These are phyloP conservation scores for Ramaria sp. DNA, from an alignment of 768 basidiomycete genomes.

Conservation along the genomic window DNA sequence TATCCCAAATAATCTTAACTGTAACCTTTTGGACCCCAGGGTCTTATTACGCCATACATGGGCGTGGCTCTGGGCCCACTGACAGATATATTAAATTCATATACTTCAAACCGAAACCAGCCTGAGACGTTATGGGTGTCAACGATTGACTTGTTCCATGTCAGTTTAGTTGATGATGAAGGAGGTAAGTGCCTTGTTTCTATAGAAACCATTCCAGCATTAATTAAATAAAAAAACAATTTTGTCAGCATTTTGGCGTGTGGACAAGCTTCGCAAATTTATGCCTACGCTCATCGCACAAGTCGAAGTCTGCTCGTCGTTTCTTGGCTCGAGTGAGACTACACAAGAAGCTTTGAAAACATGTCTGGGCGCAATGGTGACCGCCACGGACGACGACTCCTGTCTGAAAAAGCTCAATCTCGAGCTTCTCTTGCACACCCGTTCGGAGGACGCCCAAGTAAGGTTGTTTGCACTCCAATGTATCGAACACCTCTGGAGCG, in stretches of 20 bases:
- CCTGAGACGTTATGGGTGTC: slow-evolving; percentile 49
- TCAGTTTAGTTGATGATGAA: slow-evolving; percentile 69
- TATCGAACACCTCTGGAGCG: slow-evolving; percentile 64
- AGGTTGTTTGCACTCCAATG: slow-evolving; percentile 62
- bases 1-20: not conserved
- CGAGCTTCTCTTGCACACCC: slow-evolving; percentile 77
- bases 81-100: slow-evolving; percentile 42
- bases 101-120: slow-evolving; percentile 26
- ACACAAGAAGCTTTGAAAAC: slow-evolving; percentile 21
- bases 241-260: slow-evolving; percentile 75
- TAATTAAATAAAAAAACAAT: too few species aligned
- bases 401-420: slow-evolving; percentile 77
- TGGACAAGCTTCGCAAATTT: slow-evolving; percentile 62
- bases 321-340: slow-evolving; percentile 20
- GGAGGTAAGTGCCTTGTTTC: slow-evolving; percentile 41
- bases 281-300: slow-evolving; percentile 53
- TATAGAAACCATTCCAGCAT: not conserved
- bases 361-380: slow-evolving; percentile 42
- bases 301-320: slow-evolving; percentile 34
- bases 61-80: slow-evolving; percentile 62
- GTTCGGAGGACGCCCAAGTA: slow-evolving; percentile 64
- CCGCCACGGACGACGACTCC: slow-evolving; percentile 41
- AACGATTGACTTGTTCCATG: slow-evolving; percentile 48
- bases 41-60: slow-evolving; percentile 87
- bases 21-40: slow-evolving; percentile 28